phyloP scores from a whole-genome alignment of 345 rosid species.

The Brassica carinata region DNA sequence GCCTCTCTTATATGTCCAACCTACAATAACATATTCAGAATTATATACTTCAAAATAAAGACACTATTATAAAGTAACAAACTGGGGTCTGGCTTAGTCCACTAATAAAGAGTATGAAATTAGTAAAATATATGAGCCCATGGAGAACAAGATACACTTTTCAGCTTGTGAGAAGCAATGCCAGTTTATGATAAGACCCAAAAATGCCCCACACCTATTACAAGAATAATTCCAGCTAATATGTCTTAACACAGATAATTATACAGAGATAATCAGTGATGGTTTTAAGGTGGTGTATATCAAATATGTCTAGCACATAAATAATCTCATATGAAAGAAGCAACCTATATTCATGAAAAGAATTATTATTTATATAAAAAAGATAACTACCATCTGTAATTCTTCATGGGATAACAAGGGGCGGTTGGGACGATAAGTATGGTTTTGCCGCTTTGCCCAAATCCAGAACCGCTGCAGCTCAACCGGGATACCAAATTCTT shows the following conservation, averaged over 20 bases:
- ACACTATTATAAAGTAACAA: background rate
- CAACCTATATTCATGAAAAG: background rate
- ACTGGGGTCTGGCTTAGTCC: background rate
- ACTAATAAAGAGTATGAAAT: background rate
- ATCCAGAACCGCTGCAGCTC: background rate
- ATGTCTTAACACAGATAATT: constrained; percentile 10
- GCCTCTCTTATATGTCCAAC: constrained; percentile 93
- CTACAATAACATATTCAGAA: constrained; percentile 44
- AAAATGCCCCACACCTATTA: constrained; percentile 6
- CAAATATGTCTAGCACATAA: background rate
- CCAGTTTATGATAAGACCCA: constrained; percentile 13
- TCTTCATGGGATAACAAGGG: constrained; percentile 72
- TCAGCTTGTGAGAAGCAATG: background rate
- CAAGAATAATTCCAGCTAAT: background rate
- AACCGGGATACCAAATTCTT: background rate
- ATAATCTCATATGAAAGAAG: constrained; percentile 15
- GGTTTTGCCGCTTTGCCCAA: constrained; percentile 1
- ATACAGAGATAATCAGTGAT: background rate
- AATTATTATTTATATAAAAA: background rate
- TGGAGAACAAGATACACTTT: no score
- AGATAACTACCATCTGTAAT: constrained; percentile 62
- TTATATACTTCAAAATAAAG: background rate
- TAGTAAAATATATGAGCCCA: background rate
- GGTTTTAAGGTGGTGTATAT: background rate
- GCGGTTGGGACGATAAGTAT: background rate